A percentile compares a stretch with the other conserved stretches of the same genome.
phyloP scores from a whole-genome alignment of 345 rosid genomes.

The Eucalyptus coolabah region DNA sequence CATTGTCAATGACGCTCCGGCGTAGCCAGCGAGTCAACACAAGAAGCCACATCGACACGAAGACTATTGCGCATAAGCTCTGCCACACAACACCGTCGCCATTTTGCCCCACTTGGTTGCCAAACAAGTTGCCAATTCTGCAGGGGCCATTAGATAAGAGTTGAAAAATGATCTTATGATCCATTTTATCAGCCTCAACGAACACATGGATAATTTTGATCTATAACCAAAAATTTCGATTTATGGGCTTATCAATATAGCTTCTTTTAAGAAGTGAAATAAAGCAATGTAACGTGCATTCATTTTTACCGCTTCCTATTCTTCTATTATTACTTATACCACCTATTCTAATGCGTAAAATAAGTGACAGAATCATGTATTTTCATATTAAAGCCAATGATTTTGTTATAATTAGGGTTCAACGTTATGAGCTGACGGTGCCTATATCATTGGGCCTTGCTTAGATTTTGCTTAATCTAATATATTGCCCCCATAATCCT shows the following conservation, averaged over 20 bases:
- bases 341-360: neutral
- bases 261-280: neutral
- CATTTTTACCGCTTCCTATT: neutral
- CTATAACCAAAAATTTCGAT: neutral
- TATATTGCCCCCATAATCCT: neutral
- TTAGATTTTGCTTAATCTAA: neutral
- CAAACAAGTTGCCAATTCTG: neutral
- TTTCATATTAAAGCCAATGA: neutral
- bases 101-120: neutral
- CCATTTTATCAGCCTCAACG: neutral
- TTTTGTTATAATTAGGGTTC: neutral
- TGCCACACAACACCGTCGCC: slow-evolving; percentile 24
- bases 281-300: neutral
- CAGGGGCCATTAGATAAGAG: neutral
- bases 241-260: neutral
- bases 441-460: neutral
- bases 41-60: slow-evolving; percentile 15
- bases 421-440: neutral
- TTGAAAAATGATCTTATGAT: neutral
- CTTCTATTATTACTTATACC: neutral
- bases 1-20: neutral
- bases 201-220: neutral
- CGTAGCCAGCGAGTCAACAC: neutral
- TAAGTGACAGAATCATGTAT: neutral
- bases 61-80: slow-evolving; percentile 16